Evolutionary conservation across 768 basidiomycete genomes (phyloP).

Genomic region (Daedaleopsis sinensis): DNA sequence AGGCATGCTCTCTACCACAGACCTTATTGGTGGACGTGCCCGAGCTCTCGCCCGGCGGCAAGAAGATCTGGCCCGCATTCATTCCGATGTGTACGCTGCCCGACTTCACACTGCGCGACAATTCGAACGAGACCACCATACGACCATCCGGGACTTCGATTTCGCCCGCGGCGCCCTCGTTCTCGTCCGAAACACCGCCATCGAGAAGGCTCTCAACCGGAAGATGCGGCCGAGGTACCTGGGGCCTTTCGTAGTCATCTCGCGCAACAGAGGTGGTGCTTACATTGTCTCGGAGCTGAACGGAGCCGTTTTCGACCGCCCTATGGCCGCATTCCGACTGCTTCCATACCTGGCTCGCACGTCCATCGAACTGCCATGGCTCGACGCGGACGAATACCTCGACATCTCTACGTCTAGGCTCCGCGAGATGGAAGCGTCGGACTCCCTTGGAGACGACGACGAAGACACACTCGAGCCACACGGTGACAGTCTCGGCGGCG

Average conservation of each 20-base stretch:
- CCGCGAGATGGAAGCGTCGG: not conserved
- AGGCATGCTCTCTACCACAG: conserved; percentile 9
- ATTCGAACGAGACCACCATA: conserved; percentile 17
- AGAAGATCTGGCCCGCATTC: not conserved
- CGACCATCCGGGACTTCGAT: conserved; percentile 23
- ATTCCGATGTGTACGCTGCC: not conserved
- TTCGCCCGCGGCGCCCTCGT: conserved; percentile 29
- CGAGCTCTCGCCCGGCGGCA: conserved; percentile 3
- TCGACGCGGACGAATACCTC: not conserved
- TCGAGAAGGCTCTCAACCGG: conserved; percentile 22
- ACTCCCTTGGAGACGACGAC: not conserved
- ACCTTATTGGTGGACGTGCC: conserved; percentile 5
- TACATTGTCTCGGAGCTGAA: conserved; percentile 32
- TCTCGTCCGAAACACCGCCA: conserved; percentile 25
- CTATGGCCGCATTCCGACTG: conserved; percentile 21
- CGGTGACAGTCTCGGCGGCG: not conserved
- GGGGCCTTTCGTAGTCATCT: conserved; percentile 29
- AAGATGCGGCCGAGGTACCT: conserved; percentile 27
- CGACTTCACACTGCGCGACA: conserved; percentile 1
- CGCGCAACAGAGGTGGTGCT: conserved; percentile 19
- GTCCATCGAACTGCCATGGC: not conserved
- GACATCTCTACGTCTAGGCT: no score
- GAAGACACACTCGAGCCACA: not conserved
- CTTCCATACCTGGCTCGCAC: conserved; percentile 19
- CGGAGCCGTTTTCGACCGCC: conserved; percentile 15